phyloP scores from a whole-genome alignment of 163 green algal genomes.

The Scenedesmus sp. region DNA sequence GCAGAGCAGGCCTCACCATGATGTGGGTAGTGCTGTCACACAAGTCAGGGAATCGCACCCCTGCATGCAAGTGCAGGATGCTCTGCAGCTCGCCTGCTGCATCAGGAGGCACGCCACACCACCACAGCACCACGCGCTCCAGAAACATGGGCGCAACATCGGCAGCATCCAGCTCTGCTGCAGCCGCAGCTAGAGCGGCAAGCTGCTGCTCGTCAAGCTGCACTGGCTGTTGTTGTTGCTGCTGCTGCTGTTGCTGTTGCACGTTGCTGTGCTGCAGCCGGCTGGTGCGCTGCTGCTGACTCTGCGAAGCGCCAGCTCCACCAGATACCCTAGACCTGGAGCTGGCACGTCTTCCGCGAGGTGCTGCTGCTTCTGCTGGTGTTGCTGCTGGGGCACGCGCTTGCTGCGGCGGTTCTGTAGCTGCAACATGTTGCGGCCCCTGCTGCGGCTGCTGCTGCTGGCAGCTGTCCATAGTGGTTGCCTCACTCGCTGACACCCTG shows the following conservation, averaged over 20 bases:
- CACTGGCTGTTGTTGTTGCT: not conserved
- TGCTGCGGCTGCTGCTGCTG: constrained; percentile 33
- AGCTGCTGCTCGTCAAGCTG: constrained; percentile 11
- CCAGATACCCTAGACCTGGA: not conserved
- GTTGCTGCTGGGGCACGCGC: constrained; percentile 31
- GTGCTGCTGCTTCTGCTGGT: constrained; percentile 28
- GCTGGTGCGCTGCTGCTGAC: constrained; percentile 27
- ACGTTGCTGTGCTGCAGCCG: not conserved
- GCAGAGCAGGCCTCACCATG: constrained; percentile 15
- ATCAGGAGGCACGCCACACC: constrained; percentile 28
- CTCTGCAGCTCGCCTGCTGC: constrained; percentile 40
- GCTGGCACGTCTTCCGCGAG: not conserved
- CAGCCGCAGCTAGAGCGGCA: not conserved
- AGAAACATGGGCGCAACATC: constrained; percentile 36
- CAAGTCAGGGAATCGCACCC: constrained; percentile 9
- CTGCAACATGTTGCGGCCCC: not conserved
- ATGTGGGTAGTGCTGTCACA: constrained; percentile 38
- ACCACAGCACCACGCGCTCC: constrained; percentile 54
- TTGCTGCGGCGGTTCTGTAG: not conserved
- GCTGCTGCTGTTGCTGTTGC: constrained; percentile 6
- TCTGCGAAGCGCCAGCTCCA: not conserved
- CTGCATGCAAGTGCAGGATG: constrained; percentile 31
- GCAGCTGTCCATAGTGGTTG: not conserved
- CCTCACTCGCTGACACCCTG: not conserved
- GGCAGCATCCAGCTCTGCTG: not conserved